Base-by-base conservation (phyloP, 306 rosid species). In the Glycyrrhiza uralensis region DNA sequence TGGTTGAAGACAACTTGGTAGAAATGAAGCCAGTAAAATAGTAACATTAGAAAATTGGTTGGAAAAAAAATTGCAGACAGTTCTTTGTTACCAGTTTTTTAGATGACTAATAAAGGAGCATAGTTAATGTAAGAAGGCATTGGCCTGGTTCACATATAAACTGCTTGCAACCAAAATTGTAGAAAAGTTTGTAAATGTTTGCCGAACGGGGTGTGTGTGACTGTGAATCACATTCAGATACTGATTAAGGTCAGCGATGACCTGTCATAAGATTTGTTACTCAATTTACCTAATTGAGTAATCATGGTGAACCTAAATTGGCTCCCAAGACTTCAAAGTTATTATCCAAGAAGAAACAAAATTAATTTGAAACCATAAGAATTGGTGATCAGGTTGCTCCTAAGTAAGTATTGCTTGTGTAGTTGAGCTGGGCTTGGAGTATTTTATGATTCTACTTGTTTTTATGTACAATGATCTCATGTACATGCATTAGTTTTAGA, bases 131-230 rank as follows among this genome's bases (percentile, higher is more conserved):
- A 26, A 49, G 44, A 26, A 49, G 44, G 46, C 33, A 66, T 47
- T 38, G 65, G 0, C 23, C 19, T 1, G 1, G 45, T 78, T 54
- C 7, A 33, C 32, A 23, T 45, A 22, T 69, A 42, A 29, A 50
- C 19, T 66, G 38, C 68, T 39, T 29, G 26, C 15, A 70, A 39
- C 18, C 15, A 28, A 51, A n/a, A 75, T 47, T 57, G 54, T 49
- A 5, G 35, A 76, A 55, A 14, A 38, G 41, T 62, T 56, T 77
- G 42, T 47, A 24, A 51, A 69, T 61, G 44, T 39, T 66, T 70
- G 10, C 46, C 0, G 39, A 10, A 62, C 61, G 33, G 56, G 51
- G 44, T 61, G 50, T 17, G 29, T 41, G 15, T 44, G 56, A 17
- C 39, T 45, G 19, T 42, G 29, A 79, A 71, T 54, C 3, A 13